Base-by-base conservation (phyloP, 768 basidiomycete species). In the Lyophyllum semitale region DNA sequence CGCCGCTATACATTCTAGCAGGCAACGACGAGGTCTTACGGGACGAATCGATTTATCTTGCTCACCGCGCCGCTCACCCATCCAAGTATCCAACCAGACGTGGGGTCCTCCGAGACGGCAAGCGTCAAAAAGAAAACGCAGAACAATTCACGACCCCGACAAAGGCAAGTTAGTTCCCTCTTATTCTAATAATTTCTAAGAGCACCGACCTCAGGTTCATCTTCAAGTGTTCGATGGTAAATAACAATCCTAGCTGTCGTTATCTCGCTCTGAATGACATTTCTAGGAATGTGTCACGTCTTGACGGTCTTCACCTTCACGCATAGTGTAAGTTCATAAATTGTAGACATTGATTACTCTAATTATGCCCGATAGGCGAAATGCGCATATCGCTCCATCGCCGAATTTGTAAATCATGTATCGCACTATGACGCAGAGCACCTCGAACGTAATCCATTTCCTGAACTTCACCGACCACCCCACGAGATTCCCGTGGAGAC, bases 21-120 rank as follows among this genome's bases (percentile, higher is more conserved):
- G 89, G 91, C 0, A 81, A 91, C 57, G 84, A 83, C 12, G 91
- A 93, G 66, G 83, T 89, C 1, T 67, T 93, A 32, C 71, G 89
- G 18, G 91, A 94, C 66, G 91, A 93, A 68, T 84, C 89, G 26
- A 75, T 92, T 7, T 90, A 87, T 63, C 60, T 86, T 57, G 90
- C 91, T 0, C 91, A 93, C 67, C 87, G 88, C 60, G 90, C 91
- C 4, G 89, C 92, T 1, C 73, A 87, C 63, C 92, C 91, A 0
- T 72, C 78, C 0, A 66, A 80, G 27, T 91, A 84, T 63, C 88
- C 88, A 1, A 71, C 83, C 1, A 75, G 86, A 23, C 68, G 77
- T 13, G 83, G 84, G 20, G 73, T 85, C 1, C 69, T 85, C 13
- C 66, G 71, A 17, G 73, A 76, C 12, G 73, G 71, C 5, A 58